These are phyloP conservation scores for Boletus sp. DNA, from an alignment of 768 basidiomycete genomes.

Conservation along the genomic window DNA sequence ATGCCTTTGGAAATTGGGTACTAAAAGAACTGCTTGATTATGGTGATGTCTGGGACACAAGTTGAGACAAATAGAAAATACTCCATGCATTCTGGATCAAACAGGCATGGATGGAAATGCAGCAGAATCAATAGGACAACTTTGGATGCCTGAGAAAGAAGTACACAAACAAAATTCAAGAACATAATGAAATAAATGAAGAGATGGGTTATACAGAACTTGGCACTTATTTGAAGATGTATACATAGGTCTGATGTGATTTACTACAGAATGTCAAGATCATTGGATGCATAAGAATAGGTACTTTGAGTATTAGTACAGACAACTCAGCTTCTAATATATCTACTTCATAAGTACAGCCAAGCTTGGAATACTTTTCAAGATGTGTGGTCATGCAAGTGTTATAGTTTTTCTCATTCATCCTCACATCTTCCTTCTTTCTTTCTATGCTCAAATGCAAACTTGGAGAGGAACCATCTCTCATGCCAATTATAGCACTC, in stretches of 20 bases:
- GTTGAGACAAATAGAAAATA: conserved; percentile 43
- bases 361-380: conserved; percentile 56
- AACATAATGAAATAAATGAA: conserved; percentile 43
- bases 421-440: no score
- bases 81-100: conserved; percentile 50
- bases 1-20: conserved; percentile 38
- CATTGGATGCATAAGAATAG: conserved; percentile 77
- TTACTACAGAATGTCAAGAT: conserved; percentile 56
- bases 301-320: conserved; percentile 31
- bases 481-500: no score
- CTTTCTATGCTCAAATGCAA: no score
- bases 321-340: neutral
- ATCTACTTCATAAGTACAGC: conserved; percentile 54
- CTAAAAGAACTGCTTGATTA: conserved; percentile 37
- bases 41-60: conserved; percentile 54
- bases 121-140: conserved; percentile 35
- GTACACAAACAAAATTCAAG: conserved; percentile 39
- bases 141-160: conserved; percentile 42
- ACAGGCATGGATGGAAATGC: conserved; percentile 35
- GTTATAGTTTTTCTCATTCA: no score
- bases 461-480: no score
- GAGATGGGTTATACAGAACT: conserved; percentile 42
- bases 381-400: conserved; percentile 34
- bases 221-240: neutral
- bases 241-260: conserved; percentile 54